Evolutionary conservation across 495 filamentous ascomycete species (phyloP).

Genomic region (Penicillium simplicissimum): DNA sequence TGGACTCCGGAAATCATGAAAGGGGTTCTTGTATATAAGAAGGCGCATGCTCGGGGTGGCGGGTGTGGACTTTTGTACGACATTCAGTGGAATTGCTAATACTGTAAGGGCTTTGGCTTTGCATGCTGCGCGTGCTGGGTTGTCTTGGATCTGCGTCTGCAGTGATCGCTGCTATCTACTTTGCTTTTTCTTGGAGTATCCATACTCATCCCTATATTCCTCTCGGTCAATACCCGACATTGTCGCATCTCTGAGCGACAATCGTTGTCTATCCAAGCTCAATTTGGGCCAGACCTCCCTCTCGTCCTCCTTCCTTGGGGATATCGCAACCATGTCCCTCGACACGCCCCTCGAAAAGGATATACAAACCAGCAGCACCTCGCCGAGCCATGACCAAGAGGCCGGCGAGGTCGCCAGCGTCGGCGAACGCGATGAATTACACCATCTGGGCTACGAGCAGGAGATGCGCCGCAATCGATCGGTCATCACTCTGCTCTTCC

Average conservation of each 20-base stretch:
- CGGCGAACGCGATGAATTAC: slow-evolving; percentile 28
- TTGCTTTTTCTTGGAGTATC: neutral
- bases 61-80: neutral
- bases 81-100: neutral
- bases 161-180: too few relatives aligned
- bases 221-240: neutral
- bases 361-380: neutral
- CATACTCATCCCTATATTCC: neutral
- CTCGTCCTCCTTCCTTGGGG: neutral
- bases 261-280: neutral
- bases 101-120: neutral
- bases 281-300: neutral
- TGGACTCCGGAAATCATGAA: too few relatives aligned
- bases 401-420: slow-evolving; percentile 17
- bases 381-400: slow-evolving; percentile 15
- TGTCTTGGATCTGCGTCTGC: neutral
- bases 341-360: slow-evolving; percentile 7
- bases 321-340: neutral
- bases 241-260: neutral
- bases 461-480: slow-evolving; percentile 43
- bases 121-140: neutral
- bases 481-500: slow-evolving; percentile 38
- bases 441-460: slow-evolving; percentile 40
- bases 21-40: neutral
- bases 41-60: neutral